Conservation (phyloP, 352 stramenopile species). For the Pythium aphanidermatum region DNA sequence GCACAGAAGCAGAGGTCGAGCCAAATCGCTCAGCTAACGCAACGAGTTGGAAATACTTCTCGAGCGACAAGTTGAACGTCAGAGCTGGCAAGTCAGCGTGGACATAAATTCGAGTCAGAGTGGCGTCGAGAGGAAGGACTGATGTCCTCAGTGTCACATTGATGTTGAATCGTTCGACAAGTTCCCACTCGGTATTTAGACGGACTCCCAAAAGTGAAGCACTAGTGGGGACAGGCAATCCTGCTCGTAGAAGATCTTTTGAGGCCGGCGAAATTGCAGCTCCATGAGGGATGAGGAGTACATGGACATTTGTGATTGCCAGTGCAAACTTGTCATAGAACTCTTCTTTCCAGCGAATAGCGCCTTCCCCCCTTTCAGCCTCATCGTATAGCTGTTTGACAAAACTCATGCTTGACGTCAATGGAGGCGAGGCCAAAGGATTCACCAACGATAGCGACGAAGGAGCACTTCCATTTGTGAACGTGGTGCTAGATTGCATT, state of each 20-base stretch:
- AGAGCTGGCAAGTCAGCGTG: conserved; percentile 77
- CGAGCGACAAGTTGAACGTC: conserved; percentile 80
- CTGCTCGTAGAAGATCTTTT: not conserved
- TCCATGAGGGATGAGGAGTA: conserved; percentile 72
- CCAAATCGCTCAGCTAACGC: conserved; percentile 56
- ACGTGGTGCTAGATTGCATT: conserved; percentile 23
- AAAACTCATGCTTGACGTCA: conserved; percentile 62
- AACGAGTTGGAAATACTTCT: conserved; percentile 78
- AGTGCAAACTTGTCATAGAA: conserved; percentile 90
- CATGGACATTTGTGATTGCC: conserved; percentile 76
- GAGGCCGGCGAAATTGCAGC: not conserved
- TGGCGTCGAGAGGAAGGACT: conserved; percentile 78
- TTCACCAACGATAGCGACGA: conserved; percentile 40
- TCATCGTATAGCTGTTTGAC: conserved; percentile 85
- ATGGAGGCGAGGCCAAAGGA: conserved; percentile 33
- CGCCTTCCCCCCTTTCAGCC: conserved; percentile 72
- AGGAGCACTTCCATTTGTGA: conserved; percentile 13
- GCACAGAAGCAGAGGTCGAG: not conserved
- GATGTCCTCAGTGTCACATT: conserved; percentile 82
- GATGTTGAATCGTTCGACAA: conserved; percentile 84
- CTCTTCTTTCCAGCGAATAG: conserved; percentile 86
- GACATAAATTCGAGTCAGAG: conserved; percentile 75
- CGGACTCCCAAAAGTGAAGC: conserved; percentile 5
- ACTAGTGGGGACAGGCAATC: conserved; percentile 3
- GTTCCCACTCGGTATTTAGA: conserved; percentile 60